These are phyloP conservation scores for Pseudohalonectria lignicola DNA, from an alignment of 2,329 filamentous ascomycete species.

Conservation along the genomic window DNA sequence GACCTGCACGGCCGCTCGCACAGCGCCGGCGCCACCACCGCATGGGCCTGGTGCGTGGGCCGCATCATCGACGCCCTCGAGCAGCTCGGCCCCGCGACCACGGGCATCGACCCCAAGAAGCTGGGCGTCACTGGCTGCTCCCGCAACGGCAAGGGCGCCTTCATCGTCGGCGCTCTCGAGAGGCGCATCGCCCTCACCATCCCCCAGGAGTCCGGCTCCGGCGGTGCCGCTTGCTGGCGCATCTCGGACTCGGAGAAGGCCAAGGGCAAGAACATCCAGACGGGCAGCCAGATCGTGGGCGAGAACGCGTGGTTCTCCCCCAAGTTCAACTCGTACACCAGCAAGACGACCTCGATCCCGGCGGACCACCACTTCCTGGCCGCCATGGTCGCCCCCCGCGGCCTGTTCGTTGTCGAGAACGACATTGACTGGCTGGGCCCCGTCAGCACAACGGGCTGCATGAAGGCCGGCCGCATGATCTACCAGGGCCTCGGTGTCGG, in stretches of 20 bases:
- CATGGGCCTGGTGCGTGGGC: conserved; percentile 49
- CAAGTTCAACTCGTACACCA: conserved; percentile 36
- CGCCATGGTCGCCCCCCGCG: conserved; percentile 40
- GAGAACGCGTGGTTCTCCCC: conserved; percentile 51
- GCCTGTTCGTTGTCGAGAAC: conserved; percentile 41
- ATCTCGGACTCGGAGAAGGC: conserved; percentile 33
- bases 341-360: conserved; percentile 30
- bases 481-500: conserved; percentile 37
- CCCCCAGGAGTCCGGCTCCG: conserved; percentile 47
- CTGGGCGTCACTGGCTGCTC: conserved; percentile 49
- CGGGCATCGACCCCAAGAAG: conserved; percentile 31
- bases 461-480: conserved; percentile 36
- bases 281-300: conserved; percentile 39
- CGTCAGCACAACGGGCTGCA: conserved; percentile 39
- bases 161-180: conserved; percentile 44
- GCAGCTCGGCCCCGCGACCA: conserved; percentile 23
- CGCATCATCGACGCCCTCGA: conserved; percentile 47
- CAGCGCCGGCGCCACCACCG: conserved; percentile 41
- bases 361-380: conserved; percentile 45
- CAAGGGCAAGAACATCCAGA: conserved; percentile 44
- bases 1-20: conserved; percentile 40
- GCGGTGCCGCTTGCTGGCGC: conserved; percentile 47
- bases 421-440: conserved; percentile 43
- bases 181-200: conserved; percentile 44
- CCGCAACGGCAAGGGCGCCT: conserved; percentile 48